A percentile compares a stretch with the other conserved stretches of the same genome.
phyloP scores from a whole-genome alignment of 140 eudicot genomes.

The Stevia rebaudiana region DNA sequence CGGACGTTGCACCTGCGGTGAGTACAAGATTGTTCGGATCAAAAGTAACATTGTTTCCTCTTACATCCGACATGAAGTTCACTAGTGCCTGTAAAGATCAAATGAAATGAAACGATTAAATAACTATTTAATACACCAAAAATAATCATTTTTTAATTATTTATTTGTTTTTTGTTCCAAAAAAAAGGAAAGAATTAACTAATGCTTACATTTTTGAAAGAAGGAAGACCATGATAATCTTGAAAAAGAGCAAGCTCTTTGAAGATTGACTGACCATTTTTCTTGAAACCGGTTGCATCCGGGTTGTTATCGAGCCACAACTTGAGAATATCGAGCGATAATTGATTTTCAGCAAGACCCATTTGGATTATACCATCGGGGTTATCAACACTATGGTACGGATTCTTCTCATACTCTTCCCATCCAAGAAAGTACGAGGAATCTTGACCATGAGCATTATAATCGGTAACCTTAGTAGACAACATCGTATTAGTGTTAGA shows the following conservation, averaged over 20 bases:
- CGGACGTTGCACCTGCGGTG: constrained; percentile 93
- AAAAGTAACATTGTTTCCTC: constrained; percentile 71
- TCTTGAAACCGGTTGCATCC: constrained; percentile 34
- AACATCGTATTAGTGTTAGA: constrained; percentile 27
- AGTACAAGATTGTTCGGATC: constrained; percentile 71
- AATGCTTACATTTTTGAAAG: constrained; percentile 41
- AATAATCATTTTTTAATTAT: too few species aligned
- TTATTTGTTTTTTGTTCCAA: too few species aligned
- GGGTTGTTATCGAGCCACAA: constrained; percentile 52
- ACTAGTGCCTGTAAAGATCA: constrained; percentile 62
- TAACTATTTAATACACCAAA: neutral
- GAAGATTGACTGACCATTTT: constrained; percentile 30
- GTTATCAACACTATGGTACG: constrained; percentile 33
- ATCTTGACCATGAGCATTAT: constrained; percentile 84
- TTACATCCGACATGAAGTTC: constrained; percentile 64
- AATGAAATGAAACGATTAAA: neutral
- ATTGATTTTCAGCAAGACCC: constrained; percentile 58
- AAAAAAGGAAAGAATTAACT: neutral
- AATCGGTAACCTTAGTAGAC: constrained; percentile 55
- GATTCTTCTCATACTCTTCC: constrained; percentile 96
- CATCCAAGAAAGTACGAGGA: constrained; percentile 93
- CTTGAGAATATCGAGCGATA: constrained; percentile 40
- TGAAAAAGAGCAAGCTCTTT: constrained; percentile 57
- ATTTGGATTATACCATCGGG: constrained; percentile 49
- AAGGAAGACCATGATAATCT: constrained; percentile 61